A percentile compares a stretch with the other conserved stretches of the same genome.
Conservation (phyloP, 371 early-diverging fungal species). For the Mucor velutinosus region DNA sequence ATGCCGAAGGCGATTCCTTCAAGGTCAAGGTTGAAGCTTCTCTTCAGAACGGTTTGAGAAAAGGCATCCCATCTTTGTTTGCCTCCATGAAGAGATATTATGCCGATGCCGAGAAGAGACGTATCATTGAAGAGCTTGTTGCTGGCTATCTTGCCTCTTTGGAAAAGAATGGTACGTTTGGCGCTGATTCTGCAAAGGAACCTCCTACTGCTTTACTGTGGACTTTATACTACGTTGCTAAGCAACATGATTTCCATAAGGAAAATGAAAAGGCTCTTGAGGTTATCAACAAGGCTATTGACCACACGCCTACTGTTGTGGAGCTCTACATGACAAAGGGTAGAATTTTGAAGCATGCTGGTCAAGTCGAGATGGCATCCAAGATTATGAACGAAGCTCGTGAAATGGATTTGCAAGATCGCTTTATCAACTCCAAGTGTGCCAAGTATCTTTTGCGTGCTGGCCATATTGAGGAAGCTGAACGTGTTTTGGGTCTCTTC, state of each 20-base stretch:
- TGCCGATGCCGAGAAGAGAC: conserved; percentile 65
- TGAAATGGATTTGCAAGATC: conserved; percentile 90
- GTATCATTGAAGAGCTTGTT: conserved; percentile 66
- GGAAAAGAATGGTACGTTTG: conserved; percentile 52
- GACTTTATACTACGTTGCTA: conserved; percentile 88
- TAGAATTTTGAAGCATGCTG: conserved; percentile 91
- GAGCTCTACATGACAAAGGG: conserved; percentile 94
- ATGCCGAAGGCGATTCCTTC: conserved; percentile 77
- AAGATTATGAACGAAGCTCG: conserved; percentile 83
- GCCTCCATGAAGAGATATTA: conserved; percentile 79
- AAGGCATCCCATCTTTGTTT: conserved; percentile 93
- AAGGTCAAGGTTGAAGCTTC: conserved; percentile 60
- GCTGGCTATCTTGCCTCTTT: conserved; percentile 60
- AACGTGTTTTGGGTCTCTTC: conserved; percentile 81
- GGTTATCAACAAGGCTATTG: conserved; percentile 81
- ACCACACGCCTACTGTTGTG: conserved; percentile 84
- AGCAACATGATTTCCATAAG: conserved; percentile 77
- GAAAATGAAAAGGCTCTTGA: conserved; percentile 71
- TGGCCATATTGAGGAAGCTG: conserved; percentile 80
- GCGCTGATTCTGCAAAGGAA: conserved; percentile 57
- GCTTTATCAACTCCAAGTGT: conserved; percentile 94
- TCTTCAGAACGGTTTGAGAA: conserved; percentile 74
- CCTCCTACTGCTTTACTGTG: conserved; percentile 85
- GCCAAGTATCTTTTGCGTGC: conserved; percentile 93
- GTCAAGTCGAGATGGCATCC: conserved; percentile 72